Evolutionary conservation across 2,329 filamentous ascomycete genomes (phyloP).

Genomic region (Pyrenochaeta sp.): DNA sequence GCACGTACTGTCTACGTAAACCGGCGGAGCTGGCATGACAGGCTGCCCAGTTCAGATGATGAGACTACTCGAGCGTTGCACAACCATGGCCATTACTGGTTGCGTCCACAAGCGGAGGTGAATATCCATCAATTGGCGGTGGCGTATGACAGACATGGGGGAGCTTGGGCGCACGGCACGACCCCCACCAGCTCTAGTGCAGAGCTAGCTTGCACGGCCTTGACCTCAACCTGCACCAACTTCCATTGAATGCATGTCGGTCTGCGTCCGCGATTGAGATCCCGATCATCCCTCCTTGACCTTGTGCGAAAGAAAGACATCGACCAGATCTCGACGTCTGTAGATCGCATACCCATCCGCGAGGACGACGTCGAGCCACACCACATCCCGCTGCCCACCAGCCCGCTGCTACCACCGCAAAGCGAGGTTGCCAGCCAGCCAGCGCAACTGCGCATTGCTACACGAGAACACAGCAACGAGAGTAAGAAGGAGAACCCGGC

Average conservation of each 20-base stretch:
- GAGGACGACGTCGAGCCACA: constrained; percentile 39
- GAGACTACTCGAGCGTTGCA: too few species aligned
- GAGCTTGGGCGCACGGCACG: constrained; percentile 12
- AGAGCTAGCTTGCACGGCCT: constrained; percentile 22
- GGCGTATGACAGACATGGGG: constrained; percentile 15
- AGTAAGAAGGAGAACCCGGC: constrained; percentile 11
- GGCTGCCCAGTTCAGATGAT: too few species aligned
- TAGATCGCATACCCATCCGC: constrained; percentile 24
- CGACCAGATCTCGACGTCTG: constrained; percentile 54
- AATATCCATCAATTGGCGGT: too few species aligned
- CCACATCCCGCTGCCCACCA: constrained; percentile 47
- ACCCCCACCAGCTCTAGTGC: constrained; percentile 21
- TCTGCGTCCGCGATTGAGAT: constrained; percentile 65
- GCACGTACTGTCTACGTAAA: not conserved
- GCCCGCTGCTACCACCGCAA: constrained; percentile 42
- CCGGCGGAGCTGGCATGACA: too few species aligned
- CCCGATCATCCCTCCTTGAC: constrained; percentile 69
- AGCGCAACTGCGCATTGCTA: constrained; percentile 33
- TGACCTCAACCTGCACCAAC: constrained; percentile 28
- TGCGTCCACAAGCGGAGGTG: too few species aligned
- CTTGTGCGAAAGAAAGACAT: constrained; percentile 63
- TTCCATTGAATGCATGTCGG: constrained; percentile 61
- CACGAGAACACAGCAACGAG: constrained; percentile 26
- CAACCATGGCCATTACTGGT: too few species aligned
- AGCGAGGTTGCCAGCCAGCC: constrained; percentile 32